These are phyloP conservation scores for Alternaria triticimaculans DNA, from an alignment of 2,329 filamentous ascomycete genomes.

Conservation along the genomic window DNA sequence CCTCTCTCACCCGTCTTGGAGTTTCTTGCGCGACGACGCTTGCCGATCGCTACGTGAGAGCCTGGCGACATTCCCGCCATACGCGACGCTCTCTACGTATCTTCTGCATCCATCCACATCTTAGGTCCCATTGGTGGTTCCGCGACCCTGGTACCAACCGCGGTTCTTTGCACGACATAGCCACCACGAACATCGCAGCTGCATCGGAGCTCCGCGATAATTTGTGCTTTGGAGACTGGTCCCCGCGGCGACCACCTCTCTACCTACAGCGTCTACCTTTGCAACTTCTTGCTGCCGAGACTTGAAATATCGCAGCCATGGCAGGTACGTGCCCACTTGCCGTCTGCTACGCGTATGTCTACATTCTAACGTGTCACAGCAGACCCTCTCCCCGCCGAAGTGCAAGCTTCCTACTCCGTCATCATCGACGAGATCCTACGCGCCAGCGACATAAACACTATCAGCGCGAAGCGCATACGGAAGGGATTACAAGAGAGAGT, in stretches of 20 bases:
- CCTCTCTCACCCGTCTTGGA: conserved; percentile 27
- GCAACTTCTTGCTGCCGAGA: neutral
- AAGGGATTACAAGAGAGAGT: conserved; percentile 67
- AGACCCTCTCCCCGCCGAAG: conserved; percentile 54
- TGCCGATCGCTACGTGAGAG: conserved; percentile 17
- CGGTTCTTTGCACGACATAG: conserved; percentile 3
- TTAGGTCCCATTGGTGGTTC: neutral
- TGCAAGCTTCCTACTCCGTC: conserved; percentile 58
- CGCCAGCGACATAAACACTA: conserved; percentile 66
- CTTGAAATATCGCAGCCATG: conserved; percentile 32
- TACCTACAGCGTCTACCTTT: neutral
- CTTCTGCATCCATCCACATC: neutral
- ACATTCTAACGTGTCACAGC: conserved; percentile 18
- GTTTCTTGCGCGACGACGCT: conserved; percentile 17
- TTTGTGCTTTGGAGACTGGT: neutral
- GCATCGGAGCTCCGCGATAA: conserved; percentile 6
- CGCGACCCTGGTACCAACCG: conserved; percentile 6
- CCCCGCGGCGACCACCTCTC: neutral
- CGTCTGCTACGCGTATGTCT: conserved; percentile 1
- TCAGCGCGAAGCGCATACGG: conserved; percentile 70
- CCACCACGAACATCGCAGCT: conserved; percentile 10
- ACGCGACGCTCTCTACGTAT: conserved; percentile 18
- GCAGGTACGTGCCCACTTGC: conserved; percentile 30
- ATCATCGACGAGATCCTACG: conserved; percentile 70
- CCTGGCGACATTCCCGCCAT: neutral